Percentiles rank a stretch among this genome's conserved stretches.
Conservation (phyloP, 2,329 filamentous ascomycete genomes). For the Monilinia fructicola region DNA sequence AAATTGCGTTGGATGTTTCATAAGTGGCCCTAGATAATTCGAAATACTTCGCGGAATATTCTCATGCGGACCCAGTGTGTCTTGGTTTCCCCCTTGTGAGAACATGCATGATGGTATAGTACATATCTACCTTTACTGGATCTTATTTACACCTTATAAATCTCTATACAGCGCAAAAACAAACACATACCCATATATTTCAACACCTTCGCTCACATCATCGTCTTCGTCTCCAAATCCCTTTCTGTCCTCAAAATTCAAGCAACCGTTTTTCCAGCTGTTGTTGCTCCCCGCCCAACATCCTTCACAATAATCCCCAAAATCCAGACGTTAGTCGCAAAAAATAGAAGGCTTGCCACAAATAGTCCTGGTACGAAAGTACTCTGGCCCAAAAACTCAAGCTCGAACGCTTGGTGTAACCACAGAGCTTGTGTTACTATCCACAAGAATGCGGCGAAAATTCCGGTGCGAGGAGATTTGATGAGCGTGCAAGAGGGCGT, state of each 20-base stretch:
- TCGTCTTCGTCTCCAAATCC: background rate
- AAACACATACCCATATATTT: background rate
- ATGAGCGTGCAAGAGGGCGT: constrained; percentile 76
- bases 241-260: background rate
- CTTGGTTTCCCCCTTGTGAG: background rate
- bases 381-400: constrained; percentile 78
- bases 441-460: constrained; percentile 70
- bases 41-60: background rate
- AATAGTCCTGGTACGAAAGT: constrained; percentile 87
- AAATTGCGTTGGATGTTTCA: background rate
- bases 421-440: constrained; percentile 70
- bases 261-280: background rate
- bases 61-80: no score
- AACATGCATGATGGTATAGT: no score
- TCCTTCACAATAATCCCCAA: constrained; percentile 77
- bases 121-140: no score
- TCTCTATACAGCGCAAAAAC: background rate
- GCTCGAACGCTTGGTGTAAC: constrained; percentile 71
- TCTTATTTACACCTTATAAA: background rate
- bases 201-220: background rate
- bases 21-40: background rate
- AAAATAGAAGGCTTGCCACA: constrained; percentile 73
- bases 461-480: constrained; percentile 57
- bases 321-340: constrained; percentile 83
- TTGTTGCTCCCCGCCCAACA: constrained; percentile 36